Percentiles rank a stretch among this genome's conserved stretches.
phyloP scores from a whole-genome alignment of 768 basidiomycete species.

The Cytidiella melzeri region DNA sequence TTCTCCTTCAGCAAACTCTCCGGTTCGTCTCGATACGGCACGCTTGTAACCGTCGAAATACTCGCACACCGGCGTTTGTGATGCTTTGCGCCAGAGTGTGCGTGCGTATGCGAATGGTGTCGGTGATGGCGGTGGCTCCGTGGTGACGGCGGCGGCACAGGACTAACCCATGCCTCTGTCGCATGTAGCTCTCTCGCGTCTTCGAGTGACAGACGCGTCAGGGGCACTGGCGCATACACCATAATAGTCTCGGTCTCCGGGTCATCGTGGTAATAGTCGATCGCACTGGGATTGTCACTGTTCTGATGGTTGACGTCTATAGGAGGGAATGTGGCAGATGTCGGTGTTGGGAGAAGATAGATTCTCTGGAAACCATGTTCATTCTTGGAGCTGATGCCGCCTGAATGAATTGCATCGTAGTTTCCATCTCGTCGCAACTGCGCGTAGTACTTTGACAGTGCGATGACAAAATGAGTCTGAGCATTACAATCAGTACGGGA shows the following conservation, averaged over 20 bases:
- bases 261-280: not conserved
- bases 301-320: conserved; percentile 11
- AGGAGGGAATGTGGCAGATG: conserved; percentile 17
- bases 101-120: conserved; percentile 1
- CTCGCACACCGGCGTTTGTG: not conserved
- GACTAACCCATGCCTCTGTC: conserved; percentile 61
- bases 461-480: conserved; percentile 73
- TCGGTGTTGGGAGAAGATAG: conserved; percentile 47
- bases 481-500: no score
- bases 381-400: conserved; percentile 11
- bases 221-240: conserved; percentile 69
- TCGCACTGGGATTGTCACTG: not conserved
- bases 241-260: conserved; percentile 21
- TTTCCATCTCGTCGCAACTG: conserved; percentile 34
- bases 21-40: not conserved
- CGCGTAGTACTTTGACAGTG: conserved; percentile 60
- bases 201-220: conserved; percentile 47
- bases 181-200: conserved; percentile 44
- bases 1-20: not conserved
- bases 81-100: not conserved
- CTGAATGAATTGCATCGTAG: conserved; percentile 26
- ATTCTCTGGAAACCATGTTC: conserved; percentile 45
- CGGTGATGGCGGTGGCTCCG: conserved; percentile 4
- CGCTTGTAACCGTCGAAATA: not conserved
- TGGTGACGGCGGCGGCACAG: conserved; percentile 12